A percentile compares a stretch with the other conserved stretches of the same genome.
Evolutionary conservation across 2,329 filamentous ascomycete species (phyloP).

Genomic region (Aureobasidium subglaciale): DNA sequence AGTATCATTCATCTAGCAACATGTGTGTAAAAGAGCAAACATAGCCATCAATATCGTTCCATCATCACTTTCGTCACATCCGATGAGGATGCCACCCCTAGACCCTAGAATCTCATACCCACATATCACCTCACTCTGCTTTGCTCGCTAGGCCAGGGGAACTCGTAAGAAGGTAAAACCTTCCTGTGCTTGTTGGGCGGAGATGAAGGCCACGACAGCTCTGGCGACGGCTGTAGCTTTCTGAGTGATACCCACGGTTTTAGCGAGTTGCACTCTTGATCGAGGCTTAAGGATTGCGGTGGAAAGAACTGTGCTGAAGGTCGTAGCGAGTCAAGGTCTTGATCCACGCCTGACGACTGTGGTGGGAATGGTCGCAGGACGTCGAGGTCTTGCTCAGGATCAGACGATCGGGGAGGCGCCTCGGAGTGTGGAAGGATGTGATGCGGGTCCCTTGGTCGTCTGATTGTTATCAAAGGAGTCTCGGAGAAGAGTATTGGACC

Average conservation of each 20-base stretch:
- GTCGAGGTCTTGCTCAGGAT: neutral
- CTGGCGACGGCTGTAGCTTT: neutral
- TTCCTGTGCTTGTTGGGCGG: neutral
- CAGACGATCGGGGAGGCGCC: neutral
- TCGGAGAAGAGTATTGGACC: neutral
- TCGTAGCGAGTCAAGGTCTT: neutral
- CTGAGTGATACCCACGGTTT: neutral
- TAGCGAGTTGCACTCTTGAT: neutral
- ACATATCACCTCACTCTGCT: neutral
- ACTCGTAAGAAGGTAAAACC: neutral
- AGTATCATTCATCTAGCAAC: neutral
- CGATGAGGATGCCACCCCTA: neutral
- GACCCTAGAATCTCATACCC: neutral
- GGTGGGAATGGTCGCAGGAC: too few relatives aligned
- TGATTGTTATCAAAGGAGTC: neutral
- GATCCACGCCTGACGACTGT: neutral
- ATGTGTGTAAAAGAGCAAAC: neutral
- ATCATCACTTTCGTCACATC: neutral
- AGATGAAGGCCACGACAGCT: conserved; percentile 4
- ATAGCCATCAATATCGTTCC: neutral
- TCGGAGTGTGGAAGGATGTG: neutral
- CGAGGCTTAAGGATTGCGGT: neutral
- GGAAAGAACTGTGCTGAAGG: neutral
- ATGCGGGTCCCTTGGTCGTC: neutral
- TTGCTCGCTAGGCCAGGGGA: conserved; percentile 2